Percentiles rank a stretch among this genome's conserved stretches.
These are phyloP conservation scores for Dendrobium chrysotoxum DNA, from an alignment of 106 monocot species.

Conservation along the genomic window DNA sequence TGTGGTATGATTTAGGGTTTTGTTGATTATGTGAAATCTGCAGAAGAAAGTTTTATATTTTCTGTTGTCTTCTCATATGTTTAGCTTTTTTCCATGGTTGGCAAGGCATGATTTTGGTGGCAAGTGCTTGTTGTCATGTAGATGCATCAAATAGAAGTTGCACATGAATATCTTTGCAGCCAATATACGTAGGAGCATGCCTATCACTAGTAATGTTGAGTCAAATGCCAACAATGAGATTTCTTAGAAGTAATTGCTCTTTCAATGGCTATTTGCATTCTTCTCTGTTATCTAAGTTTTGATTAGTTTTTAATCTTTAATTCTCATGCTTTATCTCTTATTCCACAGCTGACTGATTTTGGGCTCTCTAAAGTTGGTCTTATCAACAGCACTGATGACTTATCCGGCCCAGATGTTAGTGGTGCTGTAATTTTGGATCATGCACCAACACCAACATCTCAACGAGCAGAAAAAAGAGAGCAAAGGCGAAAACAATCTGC, in stretches of 20 bases:
- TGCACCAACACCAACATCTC: slow-evolving; percentile 24
- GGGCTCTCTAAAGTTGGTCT: slow-evolving; percentile 98
- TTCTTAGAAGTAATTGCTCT: neutral
- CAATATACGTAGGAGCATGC: neutral
- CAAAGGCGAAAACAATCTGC: slow-evolving; percentile 79
- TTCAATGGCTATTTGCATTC: neutral
- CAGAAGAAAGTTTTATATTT: neutral
- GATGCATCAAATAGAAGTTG: too few species aligned
- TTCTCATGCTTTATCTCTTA: slow-evolving; percentile 7
- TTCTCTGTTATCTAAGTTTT: neutral
- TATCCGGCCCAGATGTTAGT: slow-evolving; percentile 94
- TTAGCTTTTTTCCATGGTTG: too few species aligned
- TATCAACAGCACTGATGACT: slow-evolving; percentile 95
- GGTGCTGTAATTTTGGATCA: slow-evolving; percentile 38
- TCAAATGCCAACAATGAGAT: neutral
- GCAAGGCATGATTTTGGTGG: too few species aligned
- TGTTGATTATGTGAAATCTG: neutral
- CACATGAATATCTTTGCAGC: too few species aligned
- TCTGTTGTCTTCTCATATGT: neutral
- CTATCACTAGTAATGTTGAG: neutral
- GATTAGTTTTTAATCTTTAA: neutral
- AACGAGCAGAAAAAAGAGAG: slow-evolving; percentile 64
- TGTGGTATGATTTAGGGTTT: neutral
- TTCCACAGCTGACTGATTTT: slow-evolving; percentile 94
- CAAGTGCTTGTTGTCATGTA: too few species aligned